Base-by-base conservation (phyloP, 371 early-diverging fungal genomes). In the Neoconidiobolus thromboides region DNA sequence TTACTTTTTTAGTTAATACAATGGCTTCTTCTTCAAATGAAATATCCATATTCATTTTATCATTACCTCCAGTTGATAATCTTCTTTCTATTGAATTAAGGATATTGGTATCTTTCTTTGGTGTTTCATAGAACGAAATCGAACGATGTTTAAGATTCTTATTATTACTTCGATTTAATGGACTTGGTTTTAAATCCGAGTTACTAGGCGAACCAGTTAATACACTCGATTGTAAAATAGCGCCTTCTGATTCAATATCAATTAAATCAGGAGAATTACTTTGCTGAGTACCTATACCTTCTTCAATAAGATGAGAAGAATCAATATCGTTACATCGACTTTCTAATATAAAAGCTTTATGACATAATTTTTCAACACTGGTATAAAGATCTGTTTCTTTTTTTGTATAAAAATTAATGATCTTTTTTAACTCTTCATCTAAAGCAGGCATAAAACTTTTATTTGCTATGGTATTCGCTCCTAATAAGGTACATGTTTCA, bases 341-440 rank as follows among this genome's bases (percentile, higher is more conserved):
- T 38, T 38, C 39, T 7, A 52, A 9, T 52, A 38, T 37, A n/a
- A 48, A 15, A 2, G 4, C 38, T 48, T 58, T 47, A 26, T 43
- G 58, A 10, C 43, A 15, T 9, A 54, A 9, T 9, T 60, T 65
- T n/a, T 85, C 74, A 55, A 85, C 73, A 55, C 77, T 77, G 37
- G 68, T 71, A 52, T 80, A 76, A 5, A 89, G 73, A 62, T 87
- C 87, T 0, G 73, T 74, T 63, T 91, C 91, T 64, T 88, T 90
- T 55, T 80, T 79, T 37, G 71, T 67, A 69, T 91, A 93, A 64
- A 91, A 91, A 51, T 72, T 70, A 46, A 77, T 71, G 59, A 91
- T 84, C 68, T 84, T 84, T 55, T 79, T 79, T 12, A 93, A 72
- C 55, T 93, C 86, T 62, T 78, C 77, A 66, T 91, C 89, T 2